These are phyloP conservation scores for Yamagishiella unicocca DNA, from an alignment of 139 green algal species.

Conservation along the genomic window DNA sequence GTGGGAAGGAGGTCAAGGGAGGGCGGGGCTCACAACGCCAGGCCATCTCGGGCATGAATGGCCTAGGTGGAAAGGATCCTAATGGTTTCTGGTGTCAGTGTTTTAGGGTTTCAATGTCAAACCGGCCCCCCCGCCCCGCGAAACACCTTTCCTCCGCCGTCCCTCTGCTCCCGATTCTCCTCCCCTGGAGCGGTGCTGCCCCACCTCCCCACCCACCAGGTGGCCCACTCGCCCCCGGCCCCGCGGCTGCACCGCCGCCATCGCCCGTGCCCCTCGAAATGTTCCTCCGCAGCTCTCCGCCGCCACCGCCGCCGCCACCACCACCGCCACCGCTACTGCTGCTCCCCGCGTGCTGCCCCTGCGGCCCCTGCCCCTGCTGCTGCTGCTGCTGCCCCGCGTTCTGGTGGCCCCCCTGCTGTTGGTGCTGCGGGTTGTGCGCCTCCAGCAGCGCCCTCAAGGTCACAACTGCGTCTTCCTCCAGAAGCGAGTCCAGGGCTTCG, in stretches of 20 bases:
- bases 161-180: background rate
- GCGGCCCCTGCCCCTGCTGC: background rate
- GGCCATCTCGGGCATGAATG: too few species aligned
- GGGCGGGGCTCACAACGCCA: too few species aligned
- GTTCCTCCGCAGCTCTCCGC: too few species aligned
- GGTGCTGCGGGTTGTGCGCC: slow-evolving; percentile 6
- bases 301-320: too few species aligned
- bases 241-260: too few species aligned
- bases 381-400: background rate
- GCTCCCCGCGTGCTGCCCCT: background rate
- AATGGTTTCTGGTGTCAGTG: too few species aligned
- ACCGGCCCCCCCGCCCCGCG: background rate
- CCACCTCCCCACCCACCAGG: too few species aligned
- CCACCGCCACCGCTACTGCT: background rate
- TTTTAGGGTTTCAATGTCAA: too few species aligned
- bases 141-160: background rate
- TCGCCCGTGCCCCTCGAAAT: too few species aligned
- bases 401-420: background rate
- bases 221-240: too few species aligned
- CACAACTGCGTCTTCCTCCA: slow-evolving; percentile 43
- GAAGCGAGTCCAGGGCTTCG: slow-evolving; percentile 17
- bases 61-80: too few species aligned
- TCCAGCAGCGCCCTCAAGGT: slow-evolving; percentile 43
- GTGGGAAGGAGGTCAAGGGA: background rate
- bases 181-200: too few species aligned